Conservation (phyloP, 805 yeast genomes). For the Kodamaea laetipori region DNA sequence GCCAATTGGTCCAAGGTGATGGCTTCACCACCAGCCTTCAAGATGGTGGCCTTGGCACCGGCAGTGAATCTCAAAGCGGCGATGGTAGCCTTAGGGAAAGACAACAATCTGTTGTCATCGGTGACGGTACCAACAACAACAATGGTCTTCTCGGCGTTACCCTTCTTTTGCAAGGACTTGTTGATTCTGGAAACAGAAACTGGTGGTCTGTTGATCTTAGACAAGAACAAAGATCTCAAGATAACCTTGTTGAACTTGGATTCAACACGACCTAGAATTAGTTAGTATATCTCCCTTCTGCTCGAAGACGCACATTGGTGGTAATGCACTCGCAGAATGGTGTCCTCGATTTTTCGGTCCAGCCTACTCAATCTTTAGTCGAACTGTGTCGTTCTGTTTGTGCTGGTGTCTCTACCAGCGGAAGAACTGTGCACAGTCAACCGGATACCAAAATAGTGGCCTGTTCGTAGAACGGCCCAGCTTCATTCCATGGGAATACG, state of each 20-base stretch:
- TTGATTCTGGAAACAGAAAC: conserved; percentile 92
- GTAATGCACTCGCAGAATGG: conserved; percentile 33
- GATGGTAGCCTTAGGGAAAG: conserved; percentile 94
- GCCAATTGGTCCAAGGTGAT: conserved; percentile 99
- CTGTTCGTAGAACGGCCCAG: background rate
- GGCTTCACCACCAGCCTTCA: conserved; percentile 99
- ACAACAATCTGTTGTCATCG: conserved; percentile 92
- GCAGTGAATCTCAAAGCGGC: conserved; percentile 99
- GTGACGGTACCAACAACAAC: conserved; percentile 99
- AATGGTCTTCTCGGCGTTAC: conserved; percentile 86
- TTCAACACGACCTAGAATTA: conserved; percentile 89
- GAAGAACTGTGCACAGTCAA: conserved; percentile 2
- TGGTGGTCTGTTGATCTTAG: conserved; percentile 99
- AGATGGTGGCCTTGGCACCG: conserved; percentile 96
- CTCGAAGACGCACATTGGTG: conserved; percentile 43
- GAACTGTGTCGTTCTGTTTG: conserved; percentile 3
- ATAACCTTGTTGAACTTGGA: conserved; percentile 98
- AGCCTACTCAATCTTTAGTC: background rate
- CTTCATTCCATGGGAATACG: conserved; percentile 9
- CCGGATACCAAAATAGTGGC: background rate
- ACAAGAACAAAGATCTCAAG: conserved; percentile 91
- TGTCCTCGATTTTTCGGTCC: conserved; percentile 4
- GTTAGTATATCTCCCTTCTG: conserved; percentile 44
- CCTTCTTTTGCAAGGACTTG: conserved; percentile 78
- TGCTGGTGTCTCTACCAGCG: conserved; percentile 17